Conservation (phyloP, 2,329 filamentous ascomycete genomes). For the Volutella citrinella region DNA sequence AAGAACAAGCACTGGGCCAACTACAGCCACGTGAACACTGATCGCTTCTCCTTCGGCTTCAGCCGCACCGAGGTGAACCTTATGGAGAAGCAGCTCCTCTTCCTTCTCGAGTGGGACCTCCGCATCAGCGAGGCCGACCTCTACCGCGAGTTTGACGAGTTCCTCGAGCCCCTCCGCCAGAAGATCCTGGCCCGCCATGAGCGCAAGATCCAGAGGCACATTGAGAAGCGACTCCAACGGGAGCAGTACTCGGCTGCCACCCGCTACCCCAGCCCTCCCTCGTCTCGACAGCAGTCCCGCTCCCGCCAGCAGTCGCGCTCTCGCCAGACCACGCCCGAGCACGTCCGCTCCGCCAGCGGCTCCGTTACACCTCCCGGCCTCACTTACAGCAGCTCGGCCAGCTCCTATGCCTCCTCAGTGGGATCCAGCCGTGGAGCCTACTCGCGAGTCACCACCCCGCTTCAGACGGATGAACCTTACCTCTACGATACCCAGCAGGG, state of each 20-base stretch:
- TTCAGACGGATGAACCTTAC: slow-evolving; percentile 41
- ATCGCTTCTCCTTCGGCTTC: slow-evolving; percentile 74
- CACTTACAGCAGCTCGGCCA: slow-evolving; percentile 46
- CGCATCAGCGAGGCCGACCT: slow-evolving; percentile 82
- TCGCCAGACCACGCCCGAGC: slow-evolving; percentile 39
- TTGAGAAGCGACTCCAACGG: slow-evolving; percentile 42
- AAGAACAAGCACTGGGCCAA: slow-evolving; percentile 99
- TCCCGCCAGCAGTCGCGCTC: slow-evolving; percentile 41
- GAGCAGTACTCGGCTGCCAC: slow-evolving; percentile 33
- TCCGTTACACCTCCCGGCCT: slow-evolving; percentile 43
- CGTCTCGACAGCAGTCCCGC: slow-evolving; percentile 42
- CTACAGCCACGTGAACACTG: slow-evolving; percentile 76
- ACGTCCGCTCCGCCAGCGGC: slow-evolving; percentile 36
- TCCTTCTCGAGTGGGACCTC: slow-evolving; percentile 91
- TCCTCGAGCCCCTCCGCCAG: slow-evolving; percentile 79
- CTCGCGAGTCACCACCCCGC: slow-evolving; percentile 51
- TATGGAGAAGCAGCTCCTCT: slow-evolving; percentile 98
- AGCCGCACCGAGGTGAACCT: slow-evolving; percentile 94
- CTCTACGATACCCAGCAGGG: slow-evolving; percentile 34
- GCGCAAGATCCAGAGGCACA: slow-evolving; percentile 48
- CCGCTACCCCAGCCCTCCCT: slow-evolving; percentile 44
- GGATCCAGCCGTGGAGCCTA: slow-evolving; percentile 47
- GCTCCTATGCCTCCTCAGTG: slow-evolving; percentile 47
- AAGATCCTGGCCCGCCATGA: slow-evolving; percentile 51
- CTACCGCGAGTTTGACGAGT: slow-evolving; percentile 80